Base-by-base conservation (phyloP, 2,329 filamentous ascomycete species). In the Cladosporium sp. region DNA sequence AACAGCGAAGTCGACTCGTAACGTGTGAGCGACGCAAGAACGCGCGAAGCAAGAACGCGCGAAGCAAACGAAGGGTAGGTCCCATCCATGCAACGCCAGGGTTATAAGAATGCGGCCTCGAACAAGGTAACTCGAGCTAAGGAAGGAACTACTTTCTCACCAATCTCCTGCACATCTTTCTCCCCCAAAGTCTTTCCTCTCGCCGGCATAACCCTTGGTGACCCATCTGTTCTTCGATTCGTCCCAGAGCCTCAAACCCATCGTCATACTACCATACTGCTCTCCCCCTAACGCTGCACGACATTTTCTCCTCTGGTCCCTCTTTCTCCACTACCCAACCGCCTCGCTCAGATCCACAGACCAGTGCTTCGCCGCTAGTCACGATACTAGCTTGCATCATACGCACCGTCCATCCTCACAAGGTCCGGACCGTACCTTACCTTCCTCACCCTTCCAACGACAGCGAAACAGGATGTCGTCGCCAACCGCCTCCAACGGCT, bases 381-480 rank as follows among this genome's bases (percentile, higher is more conserved):
- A 28, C 34, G 16, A 43, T 39, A 58, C 56, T 58, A 58, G 56
- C 56, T 28, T 25, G 32, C 25, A 46, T 46, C 36, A 58, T n/a
- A 60, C 43, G n/a, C 58, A 23, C 58, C 43, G 28, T 58, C 26
- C n/a, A 36, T 21, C 21, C 43, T 61, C 49, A 25, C 60, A 56
- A 46, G 60, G 60, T 39, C 49, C 60, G 60, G 60, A 54, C 60
- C 60, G 60, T 53, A 63, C 60, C 60, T 63, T 63, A 46, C 49
- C 49, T 63, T 30, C 30, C 59, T 62, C 36, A 39, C 32, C 30
- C 49, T 18, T 21, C 14, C 49, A 25, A 36, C 60, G 49, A 63
- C 60, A 63, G 60, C 21, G 36, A 53, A 63, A 54, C 63, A 65
- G 63, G 18, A 65, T 65, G 63, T 65, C 63, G 43, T 58, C 63